Evolutionary conservation across 148 eudicot species (phyloP).

Genomic region (Vaccinium corymbosum): DNA sequence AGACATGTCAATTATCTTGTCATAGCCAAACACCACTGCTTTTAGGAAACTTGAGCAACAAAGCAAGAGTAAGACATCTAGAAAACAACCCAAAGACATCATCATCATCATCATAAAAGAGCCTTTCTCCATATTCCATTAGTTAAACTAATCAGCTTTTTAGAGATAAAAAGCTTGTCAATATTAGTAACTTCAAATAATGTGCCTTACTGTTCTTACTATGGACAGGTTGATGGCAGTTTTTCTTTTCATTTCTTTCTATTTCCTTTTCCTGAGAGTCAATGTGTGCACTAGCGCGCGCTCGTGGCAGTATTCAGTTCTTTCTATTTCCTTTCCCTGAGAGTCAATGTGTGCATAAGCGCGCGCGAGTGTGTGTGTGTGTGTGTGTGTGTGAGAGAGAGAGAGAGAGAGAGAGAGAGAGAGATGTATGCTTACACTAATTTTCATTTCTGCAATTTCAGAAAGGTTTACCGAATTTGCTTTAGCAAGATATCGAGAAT

Average conservation of each 20-base stretch:
- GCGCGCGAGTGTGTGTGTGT: too few species aligned
- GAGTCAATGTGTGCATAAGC: neutral
- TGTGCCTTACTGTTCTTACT: neutral
- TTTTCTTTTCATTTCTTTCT: neutral
- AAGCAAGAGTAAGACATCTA: neutral
- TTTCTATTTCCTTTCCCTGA: neutral
- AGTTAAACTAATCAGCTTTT: neutral
- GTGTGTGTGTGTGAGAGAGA: neutral
- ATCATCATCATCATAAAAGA: neutral
- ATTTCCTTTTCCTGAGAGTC: neutral
- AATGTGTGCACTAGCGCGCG: too few species aligned
- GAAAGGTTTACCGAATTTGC: constrained; percentile 89
- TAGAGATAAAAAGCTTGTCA: neutral
- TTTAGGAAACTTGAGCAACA: neutral
- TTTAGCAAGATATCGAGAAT: constrained; percentile 93
- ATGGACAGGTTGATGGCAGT: neutral
- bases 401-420: neutral
- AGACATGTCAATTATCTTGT: neutral
- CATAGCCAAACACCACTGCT: neutral
- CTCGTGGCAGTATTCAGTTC: neutral
- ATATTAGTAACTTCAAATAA: neutral
- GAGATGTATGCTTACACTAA: constrained; percentile 60
- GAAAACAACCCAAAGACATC: neutral
- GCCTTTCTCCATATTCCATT: neutral
- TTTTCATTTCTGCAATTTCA: constrained; percentile 97